Conservation (phyloP, 2,329 filamentous ascomycete genomes). For the Colletotrichum spinosum region DNA sequence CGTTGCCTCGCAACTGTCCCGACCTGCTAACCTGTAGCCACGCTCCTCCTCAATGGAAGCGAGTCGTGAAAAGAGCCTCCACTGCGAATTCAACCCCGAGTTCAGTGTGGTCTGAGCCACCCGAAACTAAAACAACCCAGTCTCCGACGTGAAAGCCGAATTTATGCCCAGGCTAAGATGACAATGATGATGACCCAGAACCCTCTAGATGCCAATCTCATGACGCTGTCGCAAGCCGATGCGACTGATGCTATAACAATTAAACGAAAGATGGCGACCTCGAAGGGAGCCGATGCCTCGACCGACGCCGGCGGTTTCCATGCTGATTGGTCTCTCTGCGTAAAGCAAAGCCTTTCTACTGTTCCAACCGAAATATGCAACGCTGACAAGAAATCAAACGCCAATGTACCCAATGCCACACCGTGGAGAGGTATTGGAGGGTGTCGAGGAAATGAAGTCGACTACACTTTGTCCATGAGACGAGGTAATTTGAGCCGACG, state of each 20-base stretch:
- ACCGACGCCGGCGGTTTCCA: constrained; percentile 17
- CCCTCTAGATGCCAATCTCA: constrained; percentile 32
- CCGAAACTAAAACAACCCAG: constrained; percentile 16
- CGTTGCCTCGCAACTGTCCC: constrained; percentile 36
- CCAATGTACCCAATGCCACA: constrained; percentile 35
- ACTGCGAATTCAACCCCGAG: constrained; percentile 25
- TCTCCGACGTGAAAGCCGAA: constrained; percentile 5
- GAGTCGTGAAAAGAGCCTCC: constrained; percentile 32
- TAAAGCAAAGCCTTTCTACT: constrained; percentile 27
- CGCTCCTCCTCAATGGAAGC: constrained; percentile 28
- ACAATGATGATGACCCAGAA: constrained; percentile 27
- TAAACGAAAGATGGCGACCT: constrained; percentile 32
- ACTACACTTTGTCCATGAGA: background rate
- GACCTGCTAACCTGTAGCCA: constrained; percentile 37
- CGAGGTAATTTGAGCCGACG: constrained; percentile 14
- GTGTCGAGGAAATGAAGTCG: constrained; percentile 24
- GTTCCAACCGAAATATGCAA: constrained; percentile 34
- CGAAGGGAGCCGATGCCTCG: constrained; percentile 7
- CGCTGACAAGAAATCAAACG: constrained; percentile 34
- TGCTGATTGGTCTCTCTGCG: constrained; percentile 21
- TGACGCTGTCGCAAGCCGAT: constrained; percentile 31
- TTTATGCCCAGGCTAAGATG: constrained; percentile 9
- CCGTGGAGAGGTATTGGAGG: constrained; percentile 25
- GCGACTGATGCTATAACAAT: constrained; percentile 35
- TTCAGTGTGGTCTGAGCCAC: background rate